Conservation (phyloP, 257 asterid genomes). For the Jaltomata sinuosa region DNA sequence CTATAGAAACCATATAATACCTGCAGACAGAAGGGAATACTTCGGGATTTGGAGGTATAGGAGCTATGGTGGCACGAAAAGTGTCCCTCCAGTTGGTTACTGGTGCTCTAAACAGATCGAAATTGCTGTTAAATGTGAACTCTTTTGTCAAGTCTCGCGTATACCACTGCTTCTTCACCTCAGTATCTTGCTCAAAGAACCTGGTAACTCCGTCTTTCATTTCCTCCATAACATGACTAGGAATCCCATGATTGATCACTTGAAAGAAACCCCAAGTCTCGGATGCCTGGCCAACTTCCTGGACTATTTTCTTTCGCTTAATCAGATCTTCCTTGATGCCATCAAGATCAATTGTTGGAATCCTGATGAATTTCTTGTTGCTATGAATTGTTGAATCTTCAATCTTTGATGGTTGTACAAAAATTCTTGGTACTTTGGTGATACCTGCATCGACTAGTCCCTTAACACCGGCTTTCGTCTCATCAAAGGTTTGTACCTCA, state of each 20-base stretch:
- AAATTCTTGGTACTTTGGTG: background rate
- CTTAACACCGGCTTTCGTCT: slow-evolving; percentile 5
- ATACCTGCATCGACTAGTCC: slow-evolving; percentile 3
- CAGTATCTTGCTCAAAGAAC: slow-evolving; percentile 3
- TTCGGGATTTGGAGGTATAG: background rate
- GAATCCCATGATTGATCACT: slow-evolving; percentile 10
- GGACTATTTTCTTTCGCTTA: background rate
- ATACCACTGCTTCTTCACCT: background rate
- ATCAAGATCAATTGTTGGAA: background rate
- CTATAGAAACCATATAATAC: background rate
- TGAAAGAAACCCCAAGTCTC: slow-evolving; percentile 5
- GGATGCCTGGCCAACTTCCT: background rate
- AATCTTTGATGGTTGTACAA: background rate
- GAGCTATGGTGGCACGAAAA: background rate
- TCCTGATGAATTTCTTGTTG: background rate
- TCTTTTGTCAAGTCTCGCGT: background rate
- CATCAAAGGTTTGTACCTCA: slow-evolving; percentile 3
- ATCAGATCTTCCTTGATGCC: background rate
- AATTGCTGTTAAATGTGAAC: background rate
- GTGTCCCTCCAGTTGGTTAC: slow-evolving; percentile 11
- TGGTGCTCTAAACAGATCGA: background rate
- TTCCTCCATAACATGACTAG: background rate
- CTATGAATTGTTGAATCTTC: background rate
- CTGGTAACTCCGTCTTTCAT: background rate
- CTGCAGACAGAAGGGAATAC: slow-evolving; percentile 1